Conservation (phyloP, 1,284 basidiomycete species). For the Melanopsichium pennsylvanicum region DNA sequence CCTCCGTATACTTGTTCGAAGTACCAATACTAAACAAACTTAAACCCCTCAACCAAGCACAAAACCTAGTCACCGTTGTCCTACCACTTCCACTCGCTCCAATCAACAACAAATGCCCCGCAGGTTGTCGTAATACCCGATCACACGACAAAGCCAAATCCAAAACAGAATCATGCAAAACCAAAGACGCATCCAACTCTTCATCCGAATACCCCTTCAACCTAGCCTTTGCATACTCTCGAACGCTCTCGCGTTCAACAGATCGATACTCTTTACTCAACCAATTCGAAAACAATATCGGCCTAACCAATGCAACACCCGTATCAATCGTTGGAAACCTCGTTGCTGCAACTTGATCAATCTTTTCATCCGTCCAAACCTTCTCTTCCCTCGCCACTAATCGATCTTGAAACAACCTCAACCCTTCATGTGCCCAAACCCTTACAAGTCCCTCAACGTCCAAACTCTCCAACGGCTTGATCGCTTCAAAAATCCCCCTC, state of each 20-base stretch:
- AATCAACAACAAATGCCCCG: constrained; percentile 94
- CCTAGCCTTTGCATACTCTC: constrained; percentile 96
- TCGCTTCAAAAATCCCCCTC: constrained; percentile 95
- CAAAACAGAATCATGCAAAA: constrained; percentile 96
- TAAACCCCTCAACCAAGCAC: constrained; percentile 99
- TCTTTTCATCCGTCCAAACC: constrained; percentile 89
- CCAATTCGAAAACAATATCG: constrained; percentile 98
- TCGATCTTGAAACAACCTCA: constrained; percentile 97
- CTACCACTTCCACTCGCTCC: constrained; percentile 98
- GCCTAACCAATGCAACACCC: constrained; percentile 77
- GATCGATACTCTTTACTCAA: constrained; percentile 96
- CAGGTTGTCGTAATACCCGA: constrained; percentile 97
- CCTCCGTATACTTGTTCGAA: constrained; percentile 96
- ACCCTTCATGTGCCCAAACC: constrained; percentile 97
- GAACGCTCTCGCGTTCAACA: constrained; percentile 88
- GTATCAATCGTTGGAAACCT: constrained; percentile 92
- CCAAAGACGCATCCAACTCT: constrained; percentile 96
- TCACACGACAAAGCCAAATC: constrained; percentile 97
- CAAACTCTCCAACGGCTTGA: constrained; percentile 87
- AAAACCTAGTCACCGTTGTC: constrained; percentile 97
- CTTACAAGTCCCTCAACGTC: constrained; percentile 93
- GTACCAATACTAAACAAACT: constrained; percentile 99
- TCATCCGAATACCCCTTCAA: constrained; percentile 73
- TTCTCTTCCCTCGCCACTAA: constrained; percentile 72
- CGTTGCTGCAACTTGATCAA: constrained; percentile 82